Base-by-base conservation (phyloP, 2,329 filamentous ascomycete genomes). In the Colletotrichum tropicicola region DNA sequence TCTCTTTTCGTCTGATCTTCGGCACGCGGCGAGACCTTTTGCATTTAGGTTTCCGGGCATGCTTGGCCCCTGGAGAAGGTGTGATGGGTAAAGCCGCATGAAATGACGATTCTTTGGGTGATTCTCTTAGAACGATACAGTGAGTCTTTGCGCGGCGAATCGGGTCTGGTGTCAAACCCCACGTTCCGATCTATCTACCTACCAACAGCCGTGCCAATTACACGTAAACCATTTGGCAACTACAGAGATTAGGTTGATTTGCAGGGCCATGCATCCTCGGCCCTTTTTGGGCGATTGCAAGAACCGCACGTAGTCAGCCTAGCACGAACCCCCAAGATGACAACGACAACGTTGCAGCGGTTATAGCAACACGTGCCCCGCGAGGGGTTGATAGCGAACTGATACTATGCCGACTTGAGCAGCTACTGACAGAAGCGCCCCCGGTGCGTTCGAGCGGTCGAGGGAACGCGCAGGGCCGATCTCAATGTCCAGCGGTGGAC, bases 1-100 rank as follows among this genome's bases (percentile, higher is more conserved):
- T n/a, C 30, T 45, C 17, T 23, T 12, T 56, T 45, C 51, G 30
- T 65, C 62, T 56, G 62, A 65, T 62, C 21, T 62, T 65, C 58
- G 51, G 62, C 49, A 65, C 19, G 57, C 35, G 35, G 48, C 48
- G 56, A 43, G 21, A 15, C 17, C 30, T 37, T 37, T 49, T 10
- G 35, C 21, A 30, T 25, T 49, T 43, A 39, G 23, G 43, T 27
- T 60, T 51, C 7, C 9, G 9, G 37, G 25, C 35, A 45, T 15
- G 32, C 51, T 37, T 51, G 32, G 41, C 17, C 27, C 27, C n/a
- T 27, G 13, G 21, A 25, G 17, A 43, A 3, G 39, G 15, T 21
- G n/a, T 35, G 32, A 15, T 15, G n/a, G 32, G 32, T 35, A 12
- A 35, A 35, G 32, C 12, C 13, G 32, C 32, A 35, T 35, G 32